These are phyloP conservation scores for Russula sp. DNA, from an alignment of 768 basidiomycete genomes.

Conservation along the genomic window DNA sequence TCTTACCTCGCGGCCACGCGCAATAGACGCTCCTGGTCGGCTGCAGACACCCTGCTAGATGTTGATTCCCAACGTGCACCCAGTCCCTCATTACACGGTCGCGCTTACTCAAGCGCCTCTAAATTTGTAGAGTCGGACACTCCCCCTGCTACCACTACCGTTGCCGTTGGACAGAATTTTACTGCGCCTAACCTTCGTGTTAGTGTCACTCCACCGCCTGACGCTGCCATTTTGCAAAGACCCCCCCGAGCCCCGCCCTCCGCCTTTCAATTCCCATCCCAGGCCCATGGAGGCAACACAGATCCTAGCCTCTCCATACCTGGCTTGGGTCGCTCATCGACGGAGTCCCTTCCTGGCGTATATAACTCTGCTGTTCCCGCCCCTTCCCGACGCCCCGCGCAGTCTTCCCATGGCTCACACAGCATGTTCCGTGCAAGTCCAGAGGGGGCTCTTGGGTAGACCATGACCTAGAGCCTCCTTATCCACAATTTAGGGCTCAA, in stretches of 20 bases:
- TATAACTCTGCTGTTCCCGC: conserved; percentile 21
- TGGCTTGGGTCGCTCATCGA: conserved; percentile 42
- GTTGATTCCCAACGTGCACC: conserved; percentile 37
- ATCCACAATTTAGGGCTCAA: conserved; percentile 27
- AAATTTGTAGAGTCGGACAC: conserved; percentile 18
- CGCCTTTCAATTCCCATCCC: conserved; percentile 50
- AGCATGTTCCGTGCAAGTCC: conserved; percentile 34
- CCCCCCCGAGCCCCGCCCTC: conserved; percentile 41
- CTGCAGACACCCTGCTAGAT: conserved; percentile 31
- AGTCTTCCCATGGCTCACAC: conserved; percentile 32
- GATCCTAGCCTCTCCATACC: conserved; percentile 52
- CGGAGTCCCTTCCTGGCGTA: conserved; percentile 38
- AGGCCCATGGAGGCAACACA: conserved; percentile 63
- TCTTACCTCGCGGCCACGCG: conserved; percentile 17
- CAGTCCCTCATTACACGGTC: conserved; percentile 24
- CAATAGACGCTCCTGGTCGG: conserved; percentile 26
- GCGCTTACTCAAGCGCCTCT: neutral
- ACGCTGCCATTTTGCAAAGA: conserved; percentile 16
- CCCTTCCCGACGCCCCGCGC: conserved; percentile 32
- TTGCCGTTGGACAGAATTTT: conserved; percentile 6
- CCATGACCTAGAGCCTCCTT: conserved; percentile 23
- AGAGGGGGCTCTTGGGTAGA: conserved; percentile 21
- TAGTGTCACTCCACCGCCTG: conserved; percentile 26
- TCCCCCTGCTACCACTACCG: conserved; percentile 6
- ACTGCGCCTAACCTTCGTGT: conserved; percentile 27